A percentile compares a stretch with the other conserved stretches of the same genome.
Evolutionary conservation across 768 basidiomycete species (phyloP).

Genomic region (Lactarius sp.): DNA sequence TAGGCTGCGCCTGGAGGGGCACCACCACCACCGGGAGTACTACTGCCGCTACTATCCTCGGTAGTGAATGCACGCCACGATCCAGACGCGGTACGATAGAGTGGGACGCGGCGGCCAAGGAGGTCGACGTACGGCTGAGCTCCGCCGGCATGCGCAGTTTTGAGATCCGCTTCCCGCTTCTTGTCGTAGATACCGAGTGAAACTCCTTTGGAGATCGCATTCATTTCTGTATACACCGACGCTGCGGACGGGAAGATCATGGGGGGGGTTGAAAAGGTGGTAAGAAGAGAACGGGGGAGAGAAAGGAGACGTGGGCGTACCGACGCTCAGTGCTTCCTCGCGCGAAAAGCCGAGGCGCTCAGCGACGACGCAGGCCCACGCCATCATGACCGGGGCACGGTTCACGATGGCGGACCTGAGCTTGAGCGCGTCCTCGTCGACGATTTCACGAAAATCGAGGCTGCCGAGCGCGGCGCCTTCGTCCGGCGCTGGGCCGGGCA

Average conservation of each 20-base stretch:
- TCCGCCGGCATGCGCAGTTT: constrained; percentile 46
- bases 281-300: background rate
- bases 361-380: constrained; percentile 85
- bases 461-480: constrained; percentile 49
- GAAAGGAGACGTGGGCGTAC: constrained; percentile 36
- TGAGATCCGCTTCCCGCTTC: constrained; percentile 48
- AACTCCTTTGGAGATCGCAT: constrained; percentile 79
- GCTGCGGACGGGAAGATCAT: constrained; percentile 42
- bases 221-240: constrained; percentile 91
- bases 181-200: constrained; percentile 72
- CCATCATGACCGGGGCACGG: constrained; percentile 91
- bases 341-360: constrained; percentile 81
- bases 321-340: constrained; percentile 89
- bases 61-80: constrained; percentile 83
- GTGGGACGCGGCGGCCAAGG: constrained; percentile 78
- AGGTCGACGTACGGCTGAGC: constrained; percentile 83
- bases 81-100: constrained; percentile 59
- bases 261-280: background rate
- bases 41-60: constrained; percentile 26
- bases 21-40: constrained; percentile 34
- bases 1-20: constrained; percentile 71
- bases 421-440: constrained; percentile 65
- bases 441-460: constrained; percentile 66
- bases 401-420: constrained; percentile 68
- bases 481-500: constrained; percentile 48